Evolutionary conservation across 139 green algal species (phyloP), one percentile per base, ranked within the genome.

Genomic region (Nannochloris sp.): DNA sequence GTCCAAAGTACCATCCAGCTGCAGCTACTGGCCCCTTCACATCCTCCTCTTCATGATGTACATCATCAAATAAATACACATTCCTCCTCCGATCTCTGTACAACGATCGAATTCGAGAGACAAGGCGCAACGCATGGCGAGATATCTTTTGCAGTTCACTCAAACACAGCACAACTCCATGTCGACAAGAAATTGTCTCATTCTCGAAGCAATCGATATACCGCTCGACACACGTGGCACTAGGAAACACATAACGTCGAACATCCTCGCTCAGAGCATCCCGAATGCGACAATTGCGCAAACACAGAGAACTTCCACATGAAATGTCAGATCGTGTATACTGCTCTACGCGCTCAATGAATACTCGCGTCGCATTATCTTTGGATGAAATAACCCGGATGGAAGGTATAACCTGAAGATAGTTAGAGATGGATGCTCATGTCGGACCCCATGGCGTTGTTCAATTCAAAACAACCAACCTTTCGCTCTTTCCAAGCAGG

Each of bases 31-130:
- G 25, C 58, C 8, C 23, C 60, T 15, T 51, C 48, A 5, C n/a
- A 2, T 66, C 73, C 2, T 66, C 74, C 23, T 75, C 48, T 15
- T 51, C 49, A 62, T 69, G 62, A 62, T 84, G 78, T 37, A 86
- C 34, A 71, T 89, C 78, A 67, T 86, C 75, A 61, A 89, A 89
- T 29, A 84, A 44, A 2, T 75, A 67, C 25, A 62, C 73, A 18
- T 48, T 37, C 5, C 73, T 65, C 10, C 83, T 72, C 3, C 19
- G 15, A 66, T 89, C 83, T 2, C 44, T 53, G 44, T 86, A 89
- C 31, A 89, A 70, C 1, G 73, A 63, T 4, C 69, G 59, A 24
- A 89, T 37, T 25, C 77, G 75, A 5, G 44, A 51, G 7, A 24
- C 24, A 29, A 70, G 68, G 9, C 79, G 60, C 57, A 78, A 59